phyloP scores from a whole-genome alignment of 768 basidiomycete genomes.

The Tephrocybe sp. region DNA sequence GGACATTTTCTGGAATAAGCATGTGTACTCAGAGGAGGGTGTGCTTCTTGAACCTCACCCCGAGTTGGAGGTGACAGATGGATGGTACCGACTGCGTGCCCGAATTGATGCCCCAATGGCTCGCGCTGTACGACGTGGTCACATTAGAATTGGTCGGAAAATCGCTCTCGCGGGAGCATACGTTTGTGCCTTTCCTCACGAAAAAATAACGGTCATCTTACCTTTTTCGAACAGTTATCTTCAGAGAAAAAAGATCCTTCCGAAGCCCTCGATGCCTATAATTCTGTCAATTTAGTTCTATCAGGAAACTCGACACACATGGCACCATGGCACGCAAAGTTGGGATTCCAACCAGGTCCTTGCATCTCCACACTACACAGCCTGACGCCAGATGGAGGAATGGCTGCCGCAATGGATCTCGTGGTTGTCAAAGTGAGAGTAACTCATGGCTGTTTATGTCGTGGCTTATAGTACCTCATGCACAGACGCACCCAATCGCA shows the following conservation, averaged over 20 bases:
- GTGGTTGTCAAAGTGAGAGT: conserved; percentile 60
- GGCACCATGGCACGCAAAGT: conserved; percentile 82
- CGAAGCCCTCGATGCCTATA: conserved; percentile 81
- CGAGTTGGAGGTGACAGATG: conserved; percentile 90
- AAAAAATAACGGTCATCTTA: background rate
- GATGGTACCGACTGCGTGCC: conserved; percentile 90
- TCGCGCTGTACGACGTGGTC: conserved; percentile 63
- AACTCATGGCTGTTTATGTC: background rate
- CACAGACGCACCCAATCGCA: conserved; percentile 68
- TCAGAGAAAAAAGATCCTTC: conserved; percentile 71
- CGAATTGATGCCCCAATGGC: conserved; percentile 70
- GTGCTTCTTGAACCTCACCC: conserved; percentile 39
- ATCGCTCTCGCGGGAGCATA: conserved; percentile 75
- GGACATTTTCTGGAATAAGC: conserved; percentile 55
- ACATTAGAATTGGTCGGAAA: conserved; percentile 78
- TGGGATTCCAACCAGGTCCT: conserved; percentile 71
- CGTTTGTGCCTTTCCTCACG: conserved; percentile 43
- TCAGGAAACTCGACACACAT: conserved; percentile 85
- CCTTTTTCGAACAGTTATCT: conserved; percentile 46
- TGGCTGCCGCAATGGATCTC: conserved; percentile 71
- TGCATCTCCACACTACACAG: conserved; percentile 77
- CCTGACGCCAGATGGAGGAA: conserved; percentile 79
- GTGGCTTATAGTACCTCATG: background rate
- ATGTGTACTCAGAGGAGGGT: conserved; percentile 34
- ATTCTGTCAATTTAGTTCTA: conserved; percentile 61